These are phyloP conservation scores for Lotus japonicus DNA, from an alignment of 306 rosid species.

Conservation along the genomic window DNA sequence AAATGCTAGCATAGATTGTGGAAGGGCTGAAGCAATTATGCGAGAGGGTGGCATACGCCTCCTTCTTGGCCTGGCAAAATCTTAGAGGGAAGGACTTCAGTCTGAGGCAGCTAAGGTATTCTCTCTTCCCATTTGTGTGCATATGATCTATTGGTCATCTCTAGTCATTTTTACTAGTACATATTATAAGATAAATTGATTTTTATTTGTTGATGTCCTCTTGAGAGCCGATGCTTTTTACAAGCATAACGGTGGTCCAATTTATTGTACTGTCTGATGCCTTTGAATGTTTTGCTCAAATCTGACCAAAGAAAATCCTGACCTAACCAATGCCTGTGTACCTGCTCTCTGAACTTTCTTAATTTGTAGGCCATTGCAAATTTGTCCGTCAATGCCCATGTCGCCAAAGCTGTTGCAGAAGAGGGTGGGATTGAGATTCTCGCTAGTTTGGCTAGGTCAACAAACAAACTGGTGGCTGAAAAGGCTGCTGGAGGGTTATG, in stretches of 20 bases:
- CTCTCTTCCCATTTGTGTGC: neutral
- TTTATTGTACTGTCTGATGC: neutral
- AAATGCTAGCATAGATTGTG: constrained; percentile 86
- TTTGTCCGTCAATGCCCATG: constrained; percentile 91
- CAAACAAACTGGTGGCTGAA: constrained; percentile 95
- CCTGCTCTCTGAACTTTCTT: constrained; percentile 10
- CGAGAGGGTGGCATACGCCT: constrained; percentile 93
- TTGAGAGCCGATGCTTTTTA: neutral
- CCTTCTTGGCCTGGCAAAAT: constrained; percentile 84
- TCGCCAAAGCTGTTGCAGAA: constrained; percentile 98
- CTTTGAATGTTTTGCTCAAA: constrained; percentile 9
- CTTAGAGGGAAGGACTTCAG: constrained; percentile 98
- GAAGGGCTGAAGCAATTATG: constrained; percentile 98
- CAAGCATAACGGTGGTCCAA: neutral
- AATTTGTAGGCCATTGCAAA: constrained; percentile 86
- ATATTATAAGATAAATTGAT: neutral
- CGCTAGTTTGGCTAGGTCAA: constrained; percentile 96
- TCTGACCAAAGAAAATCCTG: constrained; percentile 6
- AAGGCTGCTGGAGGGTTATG: constrained; percentile 99
- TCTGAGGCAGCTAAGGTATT: constrained; percentile 97
- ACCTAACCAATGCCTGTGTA: constrained; percentile 5
- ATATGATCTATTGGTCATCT: neutral
- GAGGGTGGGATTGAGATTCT: constrained; percentile 96
- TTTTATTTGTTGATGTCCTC: constrained; percentile 12
- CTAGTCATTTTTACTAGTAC: neutral